Base-by-base conservation (phyloP, 495 filamentous ascomycete genomes). In the Ascobolus immersus region DNA sequence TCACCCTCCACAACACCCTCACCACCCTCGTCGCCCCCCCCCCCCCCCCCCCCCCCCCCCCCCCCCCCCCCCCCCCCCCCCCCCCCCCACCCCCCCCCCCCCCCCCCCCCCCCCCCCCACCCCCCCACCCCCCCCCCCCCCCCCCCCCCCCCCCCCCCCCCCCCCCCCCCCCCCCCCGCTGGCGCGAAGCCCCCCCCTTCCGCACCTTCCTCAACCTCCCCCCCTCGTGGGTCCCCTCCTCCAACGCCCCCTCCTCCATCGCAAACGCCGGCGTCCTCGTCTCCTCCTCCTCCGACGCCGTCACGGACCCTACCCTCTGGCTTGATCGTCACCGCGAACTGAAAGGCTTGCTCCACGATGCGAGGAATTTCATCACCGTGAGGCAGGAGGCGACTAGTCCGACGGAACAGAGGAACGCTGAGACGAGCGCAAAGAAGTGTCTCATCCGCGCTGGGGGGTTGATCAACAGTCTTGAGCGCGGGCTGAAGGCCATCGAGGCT, bases 181-280 rank as follows among this genome's bases (percentile, higher is more conserved):
- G 86, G 86, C 69, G 84, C n/a, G 71, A 69, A 46, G 77, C 73
- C 2, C 58, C 65, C 15, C 73, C 67, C 21, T 96, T 82, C 79
- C 65, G 79, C 22, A 61, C 71, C 1, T 96, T 96, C 47, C 55
- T 96, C 20, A 81, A 77, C 40, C 64, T 94, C 0, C 82, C 80
- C 9, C 45, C 50, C 10, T 44, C 39, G 20, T 62, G 55, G 39
- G 58, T 57, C 8, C 52, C 57, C 11, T 52, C 48, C 33, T 57
- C 56, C 17, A 60, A 55, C 32, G 47, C 24, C 30, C 43, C 54
- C 26, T 13, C 52, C 14, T 55, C 60, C n/a, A 53, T 52, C 15
- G 54, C 54, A 17, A 51, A 48, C 28, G 47, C 55, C 44, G 43
- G 56, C 34, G 39, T 53, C 36, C 38, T 62, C 22, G 55, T 53